These are phyloP conservation scores for Dactylellina drechsleri DNA, from an alignment of 2,329 filamentous ascomycete species.

Conservation along the genomic window DNA sequence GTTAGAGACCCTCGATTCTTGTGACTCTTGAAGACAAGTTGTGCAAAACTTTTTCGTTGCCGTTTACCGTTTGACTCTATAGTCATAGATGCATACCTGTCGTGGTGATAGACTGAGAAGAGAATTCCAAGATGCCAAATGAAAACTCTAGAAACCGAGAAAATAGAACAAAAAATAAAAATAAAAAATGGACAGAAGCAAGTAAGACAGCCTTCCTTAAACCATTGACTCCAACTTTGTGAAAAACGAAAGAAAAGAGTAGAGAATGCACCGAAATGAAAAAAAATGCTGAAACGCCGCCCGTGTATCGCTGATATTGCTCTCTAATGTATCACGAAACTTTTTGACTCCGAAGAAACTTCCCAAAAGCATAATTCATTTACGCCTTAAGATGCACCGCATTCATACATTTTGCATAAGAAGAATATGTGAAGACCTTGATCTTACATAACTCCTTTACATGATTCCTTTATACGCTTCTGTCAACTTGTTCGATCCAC, in stretches of 20 bases:
- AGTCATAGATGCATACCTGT: no score
- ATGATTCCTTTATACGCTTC: neutral
- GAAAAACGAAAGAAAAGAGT: slow-evolving; percentile 9
- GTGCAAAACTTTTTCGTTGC: neutral
- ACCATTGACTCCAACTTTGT: neutral
- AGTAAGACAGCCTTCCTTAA: neutral
- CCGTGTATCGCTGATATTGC: neutral
- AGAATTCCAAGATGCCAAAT: no score
- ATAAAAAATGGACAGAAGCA: slow-evolving; percentile 7
- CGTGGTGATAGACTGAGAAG: neutral
- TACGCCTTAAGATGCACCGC: neutral
- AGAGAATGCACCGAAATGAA: neutral
- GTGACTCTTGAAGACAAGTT: slow-evolving; percentile 9
- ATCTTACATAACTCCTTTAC: neutral
- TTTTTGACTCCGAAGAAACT: neutral
- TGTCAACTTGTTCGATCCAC: neutral
- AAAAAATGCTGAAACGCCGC: no score
- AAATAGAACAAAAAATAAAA: slow-evolving; percentile 6
- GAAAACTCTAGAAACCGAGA: no score
- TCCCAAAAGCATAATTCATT: neutral
- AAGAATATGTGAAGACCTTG: neutral
- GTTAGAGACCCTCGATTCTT: neutral
- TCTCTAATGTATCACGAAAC: neutral
- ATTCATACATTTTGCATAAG: neutral
- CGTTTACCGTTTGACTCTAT: neutral